These are phyloP conservation scores for Linnemannia zychae DNA, from an alignment of 192 early-diverging fungal species.

Conservation along the genomic window DNA sequence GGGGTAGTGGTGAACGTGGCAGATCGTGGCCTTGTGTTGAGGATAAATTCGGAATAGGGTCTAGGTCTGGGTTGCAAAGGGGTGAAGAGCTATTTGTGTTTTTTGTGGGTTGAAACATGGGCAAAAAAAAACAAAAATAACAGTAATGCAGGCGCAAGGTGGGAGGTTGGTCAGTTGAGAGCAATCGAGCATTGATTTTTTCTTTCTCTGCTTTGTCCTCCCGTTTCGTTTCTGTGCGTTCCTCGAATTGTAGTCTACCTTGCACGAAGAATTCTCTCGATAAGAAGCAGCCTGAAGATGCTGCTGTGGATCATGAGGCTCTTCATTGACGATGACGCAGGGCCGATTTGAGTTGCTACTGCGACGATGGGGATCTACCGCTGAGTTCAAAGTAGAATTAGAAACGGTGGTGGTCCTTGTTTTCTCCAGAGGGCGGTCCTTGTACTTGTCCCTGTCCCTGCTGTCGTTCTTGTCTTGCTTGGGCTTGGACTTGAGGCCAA, in stretches of 20 bases:
- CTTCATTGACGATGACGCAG: not conserved
- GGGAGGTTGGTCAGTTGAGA: no score
- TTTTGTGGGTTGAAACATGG: no score
- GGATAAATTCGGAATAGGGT: not conserved
- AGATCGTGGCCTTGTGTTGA: not conserved
- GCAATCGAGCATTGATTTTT: no score
- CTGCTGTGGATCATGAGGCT: not conserved
- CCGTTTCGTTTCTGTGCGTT: not conserved
- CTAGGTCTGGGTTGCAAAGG: not conserved
- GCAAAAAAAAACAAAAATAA: no score
- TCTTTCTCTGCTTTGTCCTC: not conserved
- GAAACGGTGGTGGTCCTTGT: not conserved
- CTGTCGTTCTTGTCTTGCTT: not conserved
- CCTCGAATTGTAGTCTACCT: not conserved
- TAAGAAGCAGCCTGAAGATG: not conserved
- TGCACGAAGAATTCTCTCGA: no score
- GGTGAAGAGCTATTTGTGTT: not conserved
- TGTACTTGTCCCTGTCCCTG: no score
- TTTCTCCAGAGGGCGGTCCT: not conserved
- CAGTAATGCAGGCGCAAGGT: no score
- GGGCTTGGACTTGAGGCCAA: conserved; percentile 14
- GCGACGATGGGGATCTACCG: not conserved
- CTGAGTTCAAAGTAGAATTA: conserved; percentile 2
- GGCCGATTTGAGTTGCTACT: not conserved
- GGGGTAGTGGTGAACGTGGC: not conserved